Conservation (phyloP, 768 basidiomycete genomes). For the Trametes sanguinea region DNA sequence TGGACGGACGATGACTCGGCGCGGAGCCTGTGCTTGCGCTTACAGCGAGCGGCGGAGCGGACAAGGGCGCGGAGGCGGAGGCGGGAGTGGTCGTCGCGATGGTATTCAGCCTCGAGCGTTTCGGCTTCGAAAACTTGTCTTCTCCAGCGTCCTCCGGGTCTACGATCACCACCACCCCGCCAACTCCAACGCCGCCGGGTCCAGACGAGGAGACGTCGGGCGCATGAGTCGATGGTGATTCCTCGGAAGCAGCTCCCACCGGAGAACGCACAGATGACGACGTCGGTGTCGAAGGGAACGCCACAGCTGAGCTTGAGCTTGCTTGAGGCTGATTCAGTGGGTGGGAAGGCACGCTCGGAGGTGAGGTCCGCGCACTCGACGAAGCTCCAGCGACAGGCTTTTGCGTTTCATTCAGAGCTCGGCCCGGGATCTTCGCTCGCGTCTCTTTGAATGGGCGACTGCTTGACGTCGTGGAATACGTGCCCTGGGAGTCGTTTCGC, state of each 20-base stretch:
- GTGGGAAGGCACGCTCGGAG: background rate
- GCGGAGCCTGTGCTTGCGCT: background rate
- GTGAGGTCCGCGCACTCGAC: background rate
- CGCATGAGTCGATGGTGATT: too few relatives aligned
- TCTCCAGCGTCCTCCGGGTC: constrained; percentile 5
- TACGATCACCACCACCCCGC: background rate
- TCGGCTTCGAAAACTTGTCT: constrained; percentile 20
- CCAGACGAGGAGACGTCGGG: background rate
- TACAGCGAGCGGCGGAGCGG: background rate
- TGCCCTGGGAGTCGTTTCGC: background rate
- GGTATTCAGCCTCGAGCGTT: constrained; percentile 7
- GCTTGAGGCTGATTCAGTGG: background rate
- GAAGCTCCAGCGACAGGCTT: background rate
- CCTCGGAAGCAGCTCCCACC: background rate
- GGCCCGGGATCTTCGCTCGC: background rate
- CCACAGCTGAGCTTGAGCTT: constrained; percentile 4
- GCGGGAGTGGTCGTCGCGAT: constrained; percentile 3
- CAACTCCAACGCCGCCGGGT: background rate
- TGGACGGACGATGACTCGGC: too few relatives aligned
- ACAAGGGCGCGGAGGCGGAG: background rate
- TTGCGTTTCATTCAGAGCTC: background rate
- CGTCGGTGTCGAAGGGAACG: background rate
- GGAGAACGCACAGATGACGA: background rate
- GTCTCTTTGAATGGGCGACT: background rate
- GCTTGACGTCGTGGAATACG: background rate